Evolutionary conservation across 805 yeast species (phyloP), one percentile per base, ranked within the genome.

Genomic region (Pichia thaimueangensis): DNA sequence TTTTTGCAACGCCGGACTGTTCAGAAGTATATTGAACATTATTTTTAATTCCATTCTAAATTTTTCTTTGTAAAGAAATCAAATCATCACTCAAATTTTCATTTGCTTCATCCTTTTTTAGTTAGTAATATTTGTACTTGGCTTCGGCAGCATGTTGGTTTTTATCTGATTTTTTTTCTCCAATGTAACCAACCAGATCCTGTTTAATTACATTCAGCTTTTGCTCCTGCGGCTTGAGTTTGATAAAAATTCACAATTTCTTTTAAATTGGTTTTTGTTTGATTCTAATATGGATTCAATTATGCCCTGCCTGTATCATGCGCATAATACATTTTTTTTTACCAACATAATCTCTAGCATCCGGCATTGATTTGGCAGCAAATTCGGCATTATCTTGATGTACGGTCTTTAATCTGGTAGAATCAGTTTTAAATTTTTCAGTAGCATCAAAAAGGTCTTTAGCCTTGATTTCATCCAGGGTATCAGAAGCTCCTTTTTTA

Each of bases 81-180:
- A 32, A 32, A 20, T 19, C 19, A 17, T 32, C 24, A 32, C 6
- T 36, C 5, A 29, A 24, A 20, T 36, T 15, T 12, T 36, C 13
- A n/a, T n/a, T 16, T 20, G 41, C 37, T 23, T 29, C 19, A 6
- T n/a, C 12, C 16, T n/a, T 19, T n/a, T n/a, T n/a, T n/a, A n/a
- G n/a, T n/a, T n/a, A n/a, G n/a, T n/a, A n/a, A n/a, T n/a, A n/a
- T 9, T 19, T 29, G 31, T 29, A 15, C 21, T 38, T 38, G 4
- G 10, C 23, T 11, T 30, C 36, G 5, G 25, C 41, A n/a, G 23
- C 41, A 22, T 24, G 16, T 6, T 31, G 9, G 6, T 38, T 31
- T 4, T 29, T 35, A 24, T 30, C 21, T 16, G 25, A 41, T n/a
- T 25, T 41, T 13, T 44, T 27, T 5, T 44, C 35, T 20, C 28